phyloP scores from a whole-genome alignment of 768 basidiomycete genomes.

The Gloeopeniophorella convolvens region DNA sequence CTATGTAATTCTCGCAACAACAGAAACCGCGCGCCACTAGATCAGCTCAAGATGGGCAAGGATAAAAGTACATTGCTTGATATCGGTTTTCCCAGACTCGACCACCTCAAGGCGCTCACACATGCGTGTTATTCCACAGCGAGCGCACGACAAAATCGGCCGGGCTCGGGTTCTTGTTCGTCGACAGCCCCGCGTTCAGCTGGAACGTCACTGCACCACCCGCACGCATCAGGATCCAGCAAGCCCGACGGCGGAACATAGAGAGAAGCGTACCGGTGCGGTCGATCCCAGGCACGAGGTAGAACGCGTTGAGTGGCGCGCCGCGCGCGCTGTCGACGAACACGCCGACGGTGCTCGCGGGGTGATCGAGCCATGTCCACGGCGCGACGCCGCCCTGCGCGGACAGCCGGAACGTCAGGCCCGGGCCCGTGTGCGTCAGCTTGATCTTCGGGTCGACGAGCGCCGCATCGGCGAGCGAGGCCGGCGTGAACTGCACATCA shows the following conservation, averaged over 20 bases:
- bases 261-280: slow-evolving; percentile 37
- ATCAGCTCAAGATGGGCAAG: no score
- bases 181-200: slow-evolving; percentile 34
- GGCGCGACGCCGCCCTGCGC: slow-evolving; percentile 48
- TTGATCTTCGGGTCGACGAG: slow-evolving; percentile 46
- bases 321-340: slow-evolving; percentile 41
- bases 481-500: slow-evolving; percentile 40
- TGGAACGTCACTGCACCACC: slow-evolving; percentile 38
- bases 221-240: no score
- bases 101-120: no score
- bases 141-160: slow-evolving; percentile 45
- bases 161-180: slow-evolving; percentile 32
- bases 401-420: slow-evolving; percentile 45
- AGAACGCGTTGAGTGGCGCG: slow-evolving; percentile 45
- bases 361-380: slow-evolving; percentile 59
- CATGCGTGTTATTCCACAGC: slow-evolving; percentile 47
- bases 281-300: slow-evolving; percentile 46
- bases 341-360: slow-evolving; percentile 44
- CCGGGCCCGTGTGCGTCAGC: slow-evolving; percentile 25
- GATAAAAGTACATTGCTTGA: no score
- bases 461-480: slow-evolving; percentile 38
- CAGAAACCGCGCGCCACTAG: no score
- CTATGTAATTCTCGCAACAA: no score
- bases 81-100: no score
- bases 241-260: no score